Evolutionary conservation across 805 yeast genomes (phyloP), one percentile per base, ranked within the genome.

Genomic region (Ogataea trehaloabstinens): DNA sequence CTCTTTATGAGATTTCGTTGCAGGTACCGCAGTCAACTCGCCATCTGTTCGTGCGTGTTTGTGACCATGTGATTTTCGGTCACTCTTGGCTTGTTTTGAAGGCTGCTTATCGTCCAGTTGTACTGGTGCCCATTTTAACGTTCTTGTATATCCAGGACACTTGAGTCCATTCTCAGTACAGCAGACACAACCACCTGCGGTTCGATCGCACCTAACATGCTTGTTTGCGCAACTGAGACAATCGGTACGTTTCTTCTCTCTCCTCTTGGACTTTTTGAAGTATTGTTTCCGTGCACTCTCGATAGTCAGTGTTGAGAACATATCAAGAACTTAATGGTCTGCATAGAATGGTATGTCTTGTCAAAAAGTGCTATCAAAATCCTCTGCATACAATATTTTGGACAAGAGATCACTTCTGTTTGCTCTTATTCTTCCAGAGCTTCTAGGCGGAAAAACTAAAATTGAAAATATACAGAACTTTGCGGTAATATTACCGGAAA

Each of bases 271-370:
- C 19, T 28, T 40, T 19, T 34, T 38, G 28, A 36, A 40, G 20
- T 39, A 39, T 31, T 29, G 24, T 22, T 25, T 34, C 19, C 42
- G 38, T 3, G 38, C 33, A 8, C 24, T 38, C 18, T 38, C 38
- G 13, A 33, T 19, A 10, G 33, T 30, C 13, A 30, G 7, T 6
- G 33, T 30, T 13, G 33, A 30, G 19, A 30, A 30, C 33, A 30
- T 30, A 6, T 10, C 33, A 11, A 27, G 12, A 22, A 12, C 25
- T n/a, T n/a, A n/a, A n/a, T n/a, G n/a, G n/a, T n/a, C n/a, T n/a
- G n/a, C n/a, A n/a, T n/a, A n/a, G n/a, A n/a, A n/a, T n/a, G n/a
- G n/a, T n/a, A n/a, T n/a, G n/a, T n/a, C n/a, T n/a, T n/a, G n/a
- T n/a, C n/a, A n/a, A n/a, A n/a, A n/a, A n/a, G n/a, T n/a, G n/a